Evolutionary conservation across 495 filamentous ascomycete species (phyloP).

Genomic region (Copromyces sp.): DNA sequence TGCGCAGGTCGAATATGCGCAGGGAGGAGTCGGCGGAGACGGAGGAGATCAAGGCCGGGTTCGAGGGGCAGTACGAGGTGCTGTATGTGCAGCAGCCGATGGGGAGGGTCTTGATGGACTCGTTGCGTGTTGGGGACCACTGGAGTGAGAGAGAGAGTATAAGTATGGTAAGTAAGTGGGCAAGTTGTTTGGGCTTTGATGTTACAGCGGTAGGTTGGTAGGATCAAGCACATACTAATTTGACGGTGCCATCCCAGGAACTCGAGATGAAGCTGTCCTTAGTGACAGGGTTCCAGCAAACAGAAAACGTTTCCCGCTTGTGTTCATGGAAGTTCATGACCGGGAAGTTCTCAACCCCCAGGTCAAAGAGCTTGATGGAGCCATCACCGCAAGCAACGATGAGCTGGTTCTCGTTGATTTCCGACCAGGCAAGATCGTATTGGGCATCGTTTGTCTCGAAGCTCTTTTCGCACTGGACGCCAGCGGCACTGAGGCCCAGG

Average conservation of each 20-base stretch:
- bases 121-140: constrained; percentile 67
- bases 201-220: not conserved
- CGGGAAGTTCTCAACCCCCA: constrained; percentile 65
- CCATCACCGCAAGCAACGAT: constrained; percentile 83
- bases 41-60: constrained; percentile 64
- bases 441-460: constrained; percentile 96
- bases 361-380: constrained; percentile 88
- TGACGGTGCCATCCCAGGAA: constrained; percentile 91
- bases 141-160: constrained; percentile 5
- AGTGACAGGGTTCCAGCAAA: constrained; percentile 82
- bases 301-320: constrained; percentile 79
- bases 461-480: constrained; percentile 75
- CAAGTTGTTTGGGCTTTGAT: not conserved
- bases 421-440: constrained; percentile 89
- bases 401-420: constrained; percentile 88
- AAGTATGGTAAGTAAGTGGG: not conserved
- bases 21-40: constrained; percentile 79
- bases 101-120: constrained; percentile 72
- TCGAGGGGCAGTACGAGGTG: constrained; percentile 70
- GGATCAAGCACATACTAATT: constrained; percentile 48
- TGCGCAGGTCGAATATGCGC: constrained; percentile 81
- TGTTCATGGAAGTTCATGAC: constrained; percentile 86
- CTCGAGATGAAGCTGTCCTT: constrained; percentile 82
- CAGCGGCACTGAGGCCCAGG: constrained; percentile 66
- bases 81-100: constrained; percentile 88